phyloP scores from a whole-genome alignment of 2,329 filamentous ascomycete genomes.

The Chaetomiaceae sp. region DNA sequence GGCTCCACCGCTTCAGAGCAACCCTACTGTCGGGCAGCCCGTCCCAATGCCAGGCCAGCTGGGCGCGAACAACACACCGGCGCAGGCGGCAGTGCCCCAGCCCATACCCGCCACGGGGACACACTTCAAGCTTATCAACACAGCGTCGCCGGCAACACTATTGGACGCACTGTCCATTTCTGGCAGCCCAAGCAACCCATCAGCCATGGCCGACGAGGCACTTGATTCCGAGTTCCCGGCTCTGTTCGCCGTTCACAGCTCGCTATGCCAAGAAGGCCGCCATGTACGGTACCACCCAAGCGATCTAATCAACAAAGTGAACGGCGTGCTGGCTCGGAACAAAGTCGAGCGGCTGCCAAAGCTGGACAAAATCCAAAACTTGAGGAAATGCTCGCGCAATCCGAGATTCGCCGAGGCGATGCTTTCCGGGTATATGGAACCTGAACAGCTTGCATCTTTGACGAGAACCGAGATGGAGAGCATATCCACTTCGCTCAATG shows the following conservation, averaged over 20 bases:
- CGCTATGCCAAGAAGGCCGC: conserved; percentile 9
- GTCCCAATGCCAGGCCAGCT: neutral
- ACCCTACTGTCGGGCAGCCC: neutral
- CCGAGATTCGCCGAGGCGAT: conserved; percentile 24
- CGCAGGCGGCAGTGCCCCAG: neutral
- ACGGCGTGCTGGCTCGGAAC: neutral
- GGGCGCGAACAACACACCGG: neutral
- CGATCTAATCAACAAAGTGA: conserved; percentile 11
- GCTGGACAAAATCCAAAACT: conserved; percentile 21
- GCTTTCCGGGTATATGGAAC: conserved; percentile 20
- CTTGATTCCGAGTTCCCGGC: neutral
- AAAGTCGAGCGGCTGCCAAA: conserved; percentile 11
- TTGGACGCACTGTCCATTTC: neutral
- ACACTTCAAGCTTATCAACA: conserved; percentile 7
- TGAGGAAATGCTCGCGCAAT: conserved; percentile 9
- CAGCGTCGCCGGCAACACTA: neutral
- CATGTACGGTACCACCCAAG: conserved; percentile 10
- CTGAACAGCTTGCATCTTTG: conserved; percentile 13
- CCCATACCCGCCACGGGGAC: conserved; percentile 19
- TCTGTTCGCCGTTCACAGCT: neutral
- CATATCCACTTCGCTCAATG: conserved; percentile 4
- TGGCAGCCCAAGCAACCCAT: neutral
- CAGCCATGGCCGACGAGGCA: neutral
- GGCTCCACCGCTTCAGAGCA: neutral
- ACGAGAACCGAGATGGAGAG: conserved; percentile 15